Evolutionary conservation across 2,329 filamentous ascomycete genomes (phyloP).

Genomic region (Pestalotiopsis sp.): DNA sequence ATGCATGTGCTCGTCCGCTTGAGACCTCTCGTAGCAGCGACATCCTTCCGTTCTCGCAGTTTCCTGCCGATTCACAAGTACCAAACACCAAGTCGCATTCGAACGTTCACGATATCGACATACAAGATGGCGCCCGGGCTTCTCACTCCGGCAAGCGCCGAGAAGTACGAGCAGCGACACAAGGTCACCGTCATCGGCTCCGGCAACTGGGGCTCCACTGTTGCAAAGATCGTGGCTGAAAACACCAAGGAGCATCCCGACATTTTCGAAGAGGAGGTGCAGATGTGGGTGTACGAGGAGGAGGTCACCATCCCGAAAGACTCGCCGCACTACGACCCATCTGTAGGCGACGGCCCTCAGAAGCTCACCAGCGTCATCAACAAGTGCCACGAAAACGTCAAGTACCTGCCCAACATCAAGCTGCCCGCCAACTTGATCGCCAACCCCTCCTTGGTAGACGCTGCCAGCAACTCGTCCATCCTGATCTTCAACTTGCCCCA

Average conservation of each 20-base stretch:
- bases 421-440: constrained; percentile 83
- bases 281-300: constrained; percentile 99
- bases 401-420: constrained; percentile 89
- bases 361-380: constrained; percentile 95
- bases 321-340: constrained; percentile 72
- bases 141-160: constrained; percentile 39
- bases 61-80: neutral
- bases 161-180: constrained; percentile 68
- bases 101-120: constrained; percentile 2
- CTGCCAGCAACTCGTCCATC: constrained; percentile 83
- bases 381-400: constrained; percentile 90
- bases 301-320: constrained; percentile 73
- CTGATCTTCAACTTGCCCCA: constrained; percentile 96
- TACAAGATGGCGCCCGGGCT: constrained; percentile 30
- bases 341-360: constrained; percentile 66
- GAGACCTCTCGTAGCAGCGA: neutral
- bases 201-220: constrained; percentile 98
- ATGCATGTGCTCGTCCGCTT: constrained; percentile 1
- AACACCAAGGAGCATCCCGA: constrained; percentile 78
- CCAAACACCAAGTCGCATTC: neutral
- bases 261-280: constrained; percentile 84
- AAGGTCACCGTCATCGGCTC: constrained; percentile 94
- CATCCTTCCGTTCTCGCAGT: neutral
- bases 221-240: constrained; percentile 95
- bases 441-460: constrained; percentile 77